Evolutionary conservation across 129 eudicot species (phyloP).

Genomic region (Solidago caesia): DNA sequence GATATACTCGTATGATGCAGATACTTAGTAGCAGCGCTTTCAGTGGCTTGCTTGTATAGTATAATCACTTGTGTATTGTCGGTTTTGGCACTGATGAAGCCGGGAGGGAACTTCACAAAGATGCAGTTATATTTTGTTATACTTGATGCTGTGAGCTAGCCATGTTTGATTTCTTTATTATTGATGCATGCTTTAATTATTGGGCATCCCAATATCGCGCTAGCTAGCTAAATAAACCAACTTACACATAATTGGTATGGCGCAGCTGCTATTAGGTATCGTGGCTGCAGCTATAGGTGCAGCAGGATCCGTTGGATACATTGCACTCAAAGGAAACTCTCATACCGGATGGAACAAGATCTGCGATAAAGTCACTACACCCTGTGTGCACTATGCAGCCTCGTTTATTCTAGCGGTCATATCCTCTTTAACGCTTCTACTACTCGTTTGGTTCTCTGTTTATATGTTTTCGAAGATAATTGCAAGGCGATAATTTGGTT

Average conservation of each 20-base stretch:
- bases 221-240: not conserved
- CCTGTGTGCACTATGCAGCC: slow-evolving; percentile 49
- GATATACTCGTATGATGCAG: slow-evolving; percentile 33
- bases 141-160: slow-evolving; percentile 52
- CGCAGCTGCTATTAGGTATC: slow-evolving; percentile 76
- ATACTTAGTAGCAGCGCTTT: slow-evolving; percentile 61
- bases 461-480: slow-evolving; percentile 54
- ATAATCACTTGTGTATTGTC: slow-evolving; percentile 44
- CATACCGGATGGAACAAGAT: slow-evolving; percentile 55
- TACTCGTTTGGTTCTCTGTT: slow-evolving; percentile 52
- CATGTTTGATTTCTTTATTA: not conserved
- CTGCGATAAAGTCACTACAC: slow-evolving; percentile 45
- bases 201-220: not conserved
- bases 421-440: slow-evolving; percentile 53
- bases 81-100: slow-evolving; percentile 38
- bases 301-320: slow-evolving; percentile 67
- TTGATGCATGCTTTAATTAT: not conserved
- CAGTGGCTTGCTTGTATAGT: slow-evolving; percentile 69
- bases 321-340: slow-evolving; percentile 69
- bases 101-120: slow-evolving; percentile 29
- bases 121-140: slow-evolving; percentile 41
- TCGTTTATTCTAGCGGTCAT: slow-evolving; percentile 44
- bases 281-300: slow-evolving; percentile 73
- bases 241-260: not conserved
- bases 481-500: slow-evolving; percentile 10